phyloP scores from a whole-genome alignment of 2,329 filamentous ascomycete species.

The Aspergillus sp. region DNA sequence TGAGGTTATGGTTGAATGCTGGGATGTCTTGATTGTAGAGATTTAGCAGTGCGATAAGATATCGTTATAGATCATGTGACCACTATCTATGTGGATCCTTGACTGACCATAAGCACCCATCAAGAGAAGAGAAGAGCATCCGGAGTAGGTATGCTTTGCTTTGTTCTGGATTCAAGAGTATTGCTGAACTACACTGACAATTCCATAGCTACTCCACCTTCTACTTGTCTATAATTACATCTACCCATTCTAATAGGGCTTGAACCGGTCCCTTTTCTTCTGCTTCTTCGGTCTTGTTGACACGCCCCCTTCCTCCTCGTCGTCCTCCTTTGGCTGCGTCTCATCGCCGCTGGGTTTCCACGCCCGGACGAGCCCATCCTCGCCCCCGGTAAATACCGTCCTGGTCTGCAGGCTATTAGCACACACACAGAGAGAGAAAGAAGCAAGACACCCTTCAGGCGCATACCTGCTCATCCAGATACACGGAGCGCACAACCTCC shows the following conservation, averaged over 20 bases:
- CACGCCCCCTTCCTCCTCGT: slow-evolving; percentile 8
- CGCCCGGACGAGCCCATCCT: slow-evolving; percentile 34
- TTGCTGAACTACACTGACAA: not conserved
- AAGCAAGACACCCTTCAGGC: not conserved
- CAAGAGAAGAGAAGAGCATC: too few species aligned
- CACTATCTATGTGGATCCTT: too few species aligned
- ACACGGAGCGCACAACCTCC: slow-evolving; percentile 39
- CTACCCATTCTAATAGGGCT: slow-evolving; percentile 22
- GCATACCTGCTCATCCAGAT: slow-evolving; percentile 36
- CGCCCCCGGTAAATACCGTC: slow-evolving; percentile 37
- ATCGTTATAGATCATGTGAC: too few species aligned
- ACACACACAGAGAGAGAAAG: not conserved
- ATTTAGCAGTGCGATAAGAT: too few species aligned
- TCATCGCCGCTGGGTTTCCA: slow-evolving; percentile 25
- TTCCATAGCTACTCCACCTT: not conserved
- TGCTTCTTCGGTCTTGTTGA: slow-evolving; percentile 22
- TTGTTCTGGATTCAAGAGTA: not conserved
- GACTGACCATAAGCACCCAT: too few species aligned
- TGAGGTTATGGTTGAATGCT: too few species aligned
- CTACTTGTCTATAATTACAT: slow-evolving; percentile 11
- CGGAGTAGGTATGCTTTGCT: not conserved
- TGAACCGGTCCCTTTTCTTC: slow-evolving; percentile 28
- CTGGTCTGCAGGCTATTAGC: slow-evolving; percentile 19
- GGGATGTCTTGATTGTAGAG: too few species aligned
- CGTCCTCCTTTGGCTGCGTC: slow-evolving; percentile 8